A percentile compares a stretch with the other conserved stretches of the same genome.
Conservation (phyloP, 176 grass and related monocot genomes). For the Coix lacrymajobi region DNA sequence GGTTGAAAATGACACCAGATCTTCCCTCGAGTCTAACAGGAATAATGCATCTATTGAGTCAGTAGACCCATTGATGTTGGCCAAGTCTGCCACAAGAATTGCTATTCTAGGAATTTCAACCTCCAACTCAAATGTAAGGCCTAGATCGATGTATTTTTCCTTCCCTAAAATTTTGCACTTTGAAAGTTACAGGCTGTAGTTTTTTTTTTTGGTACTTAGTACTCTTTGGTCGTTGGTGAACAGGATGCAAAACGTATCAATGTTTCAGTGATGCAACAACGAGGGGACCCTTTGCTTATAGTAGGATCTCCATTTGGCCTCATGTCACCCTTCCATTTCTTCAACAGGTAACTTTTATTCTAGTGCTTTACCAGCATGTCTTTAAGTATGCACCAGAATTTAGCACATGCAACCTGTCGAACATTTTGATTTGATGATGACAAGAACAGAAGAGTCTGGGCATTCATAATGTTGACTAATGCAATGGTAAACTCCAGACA, state of each 20-base stretch:
- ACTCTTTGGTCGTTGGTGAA: slow-evolving; percentile 21
- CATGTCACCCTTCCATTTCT: slow-evolving; percentile 83
- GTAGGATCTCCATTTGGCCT: slow-evolving; percentile 86
- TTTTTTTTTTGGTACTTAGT: slow-evolving; percentile 15
- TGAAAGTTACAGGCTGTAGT: slow-evolving; percentile 8
- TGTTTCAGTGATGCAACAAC: slow-evolving; percentile 50
- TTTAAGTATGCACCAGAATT: not conserved
- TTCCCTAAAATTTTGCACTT: slow-evolving; percentile 32
- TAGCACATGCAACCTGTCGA: not conserved
- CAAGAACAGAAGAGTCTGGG: not conserved
- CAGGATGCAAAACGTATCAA: slow-evolving; percentile 54
- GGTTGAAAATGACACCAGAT: slow-evolving; percentile 45
- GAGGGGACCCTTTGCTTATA: slow-evolving; percentile 70
- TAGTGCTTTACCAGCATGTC: not conserved
- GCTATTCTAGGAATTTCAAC: slow-evolving; percentile 72
- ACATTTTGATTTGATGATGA: not conserved
- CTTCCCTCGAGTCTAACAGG: slow-evolving; percentile 43
- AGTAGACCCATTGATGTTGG: slow-evolving; percentile 34
- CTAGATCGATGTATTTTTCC: slow-evolving; percentile 5
- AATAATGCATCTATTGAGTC: slow-evolving; percentile 37
- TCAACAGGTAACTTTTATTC: slow-evolving; percentile 65
- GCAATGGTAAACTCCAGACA: not conserved
- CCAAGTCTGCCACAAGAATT: slow-evolving; percentile 73
- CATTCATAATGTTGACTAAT: not conserved
- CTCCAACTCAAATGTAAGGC: slow-evolving; percentile 45